Evolutionary conservation across 1,284 basidiomycete genomes (phyloP), one percentile per base, ranked within the genome.

Genomic region (Trichosporon coremiiforme): DNA sequence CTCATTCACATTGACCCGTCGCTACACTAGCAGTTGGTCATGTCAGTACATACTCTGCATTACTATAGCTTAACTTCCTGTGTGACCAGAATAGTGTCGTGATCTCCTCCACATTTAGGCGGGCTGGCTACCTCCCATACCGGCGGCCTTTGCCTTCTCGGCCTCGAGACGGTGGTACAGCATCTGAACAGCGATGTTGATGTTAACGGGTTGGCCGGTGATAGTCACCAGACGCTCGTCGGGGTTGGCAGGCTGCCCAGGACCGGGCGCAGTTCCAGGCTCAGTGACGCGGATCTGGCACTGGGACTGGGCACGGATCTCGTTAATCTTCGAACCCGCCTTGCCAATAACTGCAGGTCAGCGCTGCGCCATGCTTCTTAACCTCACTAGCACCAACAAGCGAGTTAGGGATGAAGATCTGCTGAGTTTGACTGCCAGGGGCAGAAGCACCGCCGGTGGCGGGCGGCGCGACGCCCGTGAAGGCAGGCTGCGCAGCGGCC

Each of bases 201-300:
- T 98, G 80, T 96, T 95, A 5, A 89, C 87, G 2, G 95, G 94
- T 76, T 92, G 91, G 8, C 97, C 97, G 13, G 94, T 96, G 77
- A 97, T 97, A 65, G 94, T 94, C 8, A 98, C 94, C 77, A 98
- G 83, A 75, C 95, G 85, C 84, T 98, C 95, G 68, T 91, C 90
- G 5, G 90, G 87, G 66, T 91, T 76, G 78, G 84, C 74, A 74
- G 82, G 60, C 78, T 82, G 72, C 75, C 85, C 78, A 68, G 85
- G 85, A 25, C 76, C 77, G 7, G 85, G 83, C 1, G 85, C 78
- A 5, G 83, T 92, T 62, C 93, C 94, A 31, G 96, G 95, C 79
- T 99, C 97, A 90, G 98, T 98, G 70, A 99, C 98, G 84, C 98
- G 95, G 84, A 99, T 98, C 78, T 96, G 91, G 81, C 94, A 95